These are phyloP conservation scores for Penstemon newberryi DNA, from an alignment of 257 asterid genomes.

Conservation along the genomic window DNA sequence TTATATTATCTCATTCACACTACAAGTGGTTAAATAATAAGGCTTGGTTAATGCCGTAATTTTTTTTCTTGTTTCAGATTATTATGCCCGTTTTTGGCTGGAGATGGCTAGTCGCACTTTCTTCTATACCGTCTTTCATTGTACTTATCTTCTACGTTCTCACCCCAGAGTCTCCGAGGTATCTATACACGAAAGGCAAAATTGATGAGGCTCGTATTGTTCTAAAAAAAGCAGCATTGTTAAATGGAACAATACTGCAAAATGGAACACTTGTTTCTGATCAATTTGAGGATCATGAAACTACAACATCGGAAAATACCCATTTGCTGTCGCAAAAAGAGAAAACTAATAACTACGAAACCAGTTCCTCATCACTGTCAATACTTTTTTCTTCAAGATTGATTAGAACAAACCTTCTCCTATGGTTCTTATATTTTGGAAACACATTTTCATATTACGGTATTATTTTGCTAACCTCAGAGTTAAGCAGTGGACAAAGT, in stretches of 20 bases:
- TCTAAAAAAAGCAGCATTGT: slow-evolving; percentile 43
- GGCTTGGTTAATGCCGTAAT: neutral
- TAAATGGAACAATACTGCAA: slow-evolving; percentile 41
- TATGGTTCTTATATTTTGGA: slow-evolving; percentile 68
- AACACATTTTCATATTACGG: slow-evolving; percentile 70
- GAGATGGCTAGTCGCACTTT: slow-evolving; percentile 51
- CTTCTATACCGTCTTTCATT: slow-evolving; percentile 45
- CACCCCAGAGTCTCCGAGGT: slow-evolving; percentile 59
- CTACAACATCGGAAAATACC: slow-evolving; percentile 29
- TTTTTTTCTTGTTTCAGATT: slow-evolving; percentile 32
- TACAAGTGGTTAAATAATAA: neutral
- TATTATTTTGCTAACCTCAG: slow-evolving; percentile 72
- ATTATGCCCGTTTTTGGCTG: slow-evolving; percentile 51
- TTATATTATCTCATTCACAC: neutral
- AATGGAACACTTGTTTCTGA: slow-evolving; percentile 40
- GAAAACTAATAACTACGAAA: slow-evolving; percentile 4
- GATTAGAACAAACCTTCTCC: slow-evolving; percentile 49
- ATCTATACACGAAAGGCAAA: slow-evolving; percentile 47
- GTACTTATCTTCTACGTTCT: slow-evolving; percentile 38
- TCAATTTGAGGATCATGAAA: slow-evolving; percentile 18
- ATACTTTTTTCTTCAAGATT: slow-evolving; percentile 51
- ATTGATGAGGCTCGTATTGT: slow-evolving; percentile 40
- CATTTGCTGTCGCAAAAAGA: slow-evolving; percentile 31
- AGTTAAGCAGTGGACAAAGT: slow-evolving; percentile 59
- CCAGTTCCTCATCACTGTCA: slow-evolving; percentile 38